Percentiles rank a stretch among this genome's conserved stretches.
Conservation (phyloP, 306 rosid genomes). For the Lupinus albus region DNA sequence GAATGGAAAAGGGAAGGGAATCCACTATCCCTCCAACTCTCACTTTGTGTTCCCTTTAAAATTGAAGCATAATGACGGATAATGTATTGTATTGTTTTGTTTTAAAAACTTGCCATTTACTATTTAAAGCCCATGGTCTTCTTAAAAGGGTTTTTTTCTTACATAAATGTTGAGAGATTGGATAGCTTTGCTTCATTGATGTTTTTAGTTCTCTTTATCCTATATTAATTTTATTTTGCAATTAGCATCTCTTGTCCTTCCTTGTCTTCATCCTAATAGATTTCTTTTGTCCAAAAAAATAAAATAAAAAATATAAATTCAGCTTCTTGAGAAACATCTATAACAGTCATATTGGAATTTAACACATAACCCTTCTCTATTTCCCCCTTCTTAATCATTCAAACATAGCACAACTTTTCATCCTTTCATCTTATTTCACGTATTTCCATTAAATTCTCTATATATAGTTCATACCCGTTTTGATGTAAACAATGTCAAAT, state of each 20-base stretch:
- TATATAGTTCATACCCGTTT: too few relatives aligned
- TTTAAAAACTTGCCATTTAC: background rate
- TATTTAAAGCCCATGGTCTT: background rate
- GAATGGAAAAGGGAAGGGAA: background rate
- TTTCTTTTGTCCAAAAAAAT: background rate
- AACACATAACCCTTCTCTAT: background rate
- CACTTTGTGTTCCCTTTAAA: background rate
- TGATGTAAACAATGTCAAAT: too few relatives aligned
- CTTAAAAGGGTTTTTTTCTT: background rate
- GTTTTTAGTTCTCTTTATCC: background rate
- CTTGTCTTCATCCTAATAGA: background rate
- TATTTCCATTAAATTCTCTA: background rate
- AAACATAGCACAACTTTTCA: background rate
- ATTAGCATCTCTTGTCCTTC: background rate
- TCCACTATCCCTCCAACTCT: background rate
- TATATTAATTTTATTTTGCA: background rate
- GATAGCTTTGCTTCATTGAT: background rate
- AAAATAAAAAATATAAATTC: background rate
- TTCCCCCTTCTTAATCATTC: background rate
- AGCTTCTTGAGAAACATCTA: conserved; percentile 3
- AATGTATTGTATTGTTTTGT: background rate
- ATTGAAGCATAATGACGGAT: background rate
- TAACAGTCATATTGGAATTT: background rate
- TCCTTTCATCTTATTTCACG: background rate
- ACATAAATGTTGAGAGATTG: background rate